Conservation (phyloP, 192 early-diverging fungal genomes). For the Rhizoclosmatium sp. region DNA sequence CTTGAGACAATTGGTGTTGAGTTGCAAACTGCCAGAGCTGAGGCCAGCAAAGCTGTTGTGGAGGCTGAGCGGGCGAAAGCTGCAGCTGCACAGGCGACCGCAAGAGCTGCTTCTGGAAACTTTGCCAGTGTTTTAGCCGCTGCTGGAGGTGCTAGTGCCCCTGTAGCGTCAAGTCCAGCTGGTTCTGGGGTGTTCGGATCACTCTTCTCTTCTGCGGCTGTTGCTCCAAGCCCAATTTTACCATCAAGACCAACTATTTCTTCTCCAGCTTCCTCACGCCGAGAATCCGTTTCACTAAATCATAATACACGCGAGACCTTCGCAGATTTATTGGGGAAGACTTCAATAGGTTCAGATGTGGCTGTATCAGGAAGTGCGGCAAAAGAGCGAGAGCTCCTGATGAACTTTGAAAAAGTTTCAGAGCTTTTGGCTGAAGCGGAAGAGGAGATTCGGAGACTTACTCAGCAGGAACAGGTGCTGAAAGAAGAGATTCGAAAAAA, state of each 20-base stretch:
- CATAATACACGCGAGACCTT: conserved; percentile 21
- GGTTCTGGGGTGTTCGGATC: neutral
- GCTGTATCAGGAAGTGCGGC: neutral
- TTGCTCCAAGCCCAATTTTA: neutral
- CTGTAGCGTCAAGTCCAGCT: neutral
- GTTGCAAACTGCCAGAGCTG: neutral
- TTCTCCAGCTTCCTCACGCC: conserved; percentile 16
- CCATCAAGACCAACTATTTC: neutral
- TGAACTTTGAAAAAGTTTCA: conserved; percentile 34
- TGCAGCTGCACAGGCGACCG: conserved; percentile 27
- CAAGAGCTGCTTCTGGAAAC: conserved; percentile 25
- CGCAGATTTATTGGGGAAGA: conserved; percentile 26
- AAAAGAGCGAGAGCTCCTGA: conserved; percentile 32
- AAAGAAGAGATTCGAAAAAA: conserved; percentile 69
- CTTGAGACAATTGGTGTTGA: conserved; percentile 5
- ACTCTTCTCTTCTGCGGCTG: neutral
- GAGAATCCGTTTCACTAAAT: conserved; percentile 7
- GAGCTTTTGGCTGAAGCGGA: conserved; percentile 41
- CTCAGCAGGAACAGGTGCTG: conserved; percentile 50
- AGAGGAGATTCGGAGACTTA: conserved; percentile 28
- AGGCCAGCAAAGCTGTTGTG: neutral
- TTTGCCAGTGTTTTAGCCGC: conserved; percentile 17
- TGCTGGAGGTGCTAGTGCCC: neutral
- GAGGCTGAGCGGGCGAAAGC: conserved; percentile 36
- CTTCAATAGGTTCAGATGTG: neutral